Conservation (phyloP, 352 stramenopile genomes). For the Pelagophyceae sp. region DNA sequence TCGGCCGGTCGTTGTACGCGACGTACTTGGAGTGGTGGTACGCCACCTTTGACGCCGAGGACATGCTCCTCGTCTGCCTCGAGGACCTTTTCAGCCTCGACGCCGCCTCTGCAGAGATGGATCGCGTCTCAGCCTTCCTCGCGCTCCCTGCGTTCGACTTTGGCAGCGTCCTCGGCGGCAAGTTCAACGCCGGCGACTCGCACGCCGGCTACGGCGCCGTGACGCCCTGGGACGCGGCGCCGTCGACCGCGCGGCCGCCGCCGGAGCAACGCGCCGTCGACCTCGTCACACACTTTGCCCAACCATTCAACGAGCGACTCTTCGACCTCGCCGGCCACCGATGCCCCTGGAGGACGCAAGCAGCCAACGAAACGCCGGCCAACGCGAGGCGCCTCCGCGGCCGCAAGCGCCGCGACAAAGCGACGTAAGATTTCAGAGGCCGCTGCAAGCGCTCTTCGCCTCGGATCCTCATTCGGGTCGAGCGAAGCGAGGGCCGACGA, state of each 20-base stretch:
- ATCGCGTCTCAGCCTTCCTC: conserved; percentile 42
- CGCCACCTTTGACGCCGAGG: conserved; percentile 32
- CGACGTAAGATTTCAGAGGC: no score
- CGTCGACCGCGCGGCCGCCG: background rate
- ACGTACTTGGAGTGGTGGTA: conserved; percentile 60
- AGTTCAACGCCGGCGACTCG: conserved; percentile 50
- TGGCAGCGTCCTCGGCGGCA: conserved; percentile 35
- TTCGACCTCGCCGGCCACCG: conserved; percentile 45
- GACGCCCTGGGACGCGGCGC: conserved; percentile 33
- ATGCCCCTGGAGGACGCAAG: conserved; percentile 40
- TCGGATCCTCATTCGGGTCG: no score
- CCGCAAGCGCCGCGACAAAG: no score
- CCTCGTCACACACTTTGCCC: conserved; percentile 35
- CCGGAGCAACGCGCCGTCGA: background rate
- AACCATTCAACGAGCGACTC: conserved; percentile 52
- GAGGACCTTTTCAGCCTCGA: conserved; percentile 37
- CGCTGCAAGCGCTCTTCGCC: no score
- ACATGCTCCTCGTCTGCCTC: conserved; percentile 50
- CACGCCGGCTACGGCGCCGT: conserved; percentile 47
- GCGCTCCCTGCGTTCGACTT: conserved; percentile 49
- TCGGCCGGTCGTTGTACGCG: conserved; percentile 48
- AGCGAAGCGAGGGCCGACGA: no score
- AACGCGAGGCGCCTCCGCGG: no score
- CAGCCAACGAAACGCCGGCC: no score
- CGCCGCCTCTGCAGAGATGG: conserved; percentile 28